Base-by-base conservation (phyloP, 805 yeast genomes). In the Candida taoyuanica region DNA sequence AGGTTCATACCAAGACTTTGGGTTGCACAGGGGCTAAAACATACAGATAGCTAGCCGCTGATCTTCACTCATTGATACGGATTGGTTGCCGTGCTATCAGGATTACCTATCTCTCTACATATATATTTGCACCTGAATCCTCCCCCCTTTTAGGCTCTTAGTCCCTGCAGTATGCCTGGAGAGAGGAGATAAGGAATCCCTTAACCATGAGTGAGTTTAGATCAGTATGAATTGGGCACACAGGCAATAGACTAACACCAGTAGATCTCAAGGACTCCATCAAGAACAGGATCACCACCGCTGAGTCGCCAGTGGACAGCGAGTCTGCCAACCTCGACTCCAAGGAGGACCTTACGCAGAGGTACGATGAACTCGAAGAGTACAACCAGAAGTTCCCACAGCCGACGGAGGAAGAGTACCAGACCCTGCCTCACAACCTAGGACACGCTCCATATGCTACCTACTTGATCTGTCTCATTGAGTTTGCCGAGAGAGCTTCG, bases 401-500 rank as follows among this genome's bases (percentile, higher is more conserved):
- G 34, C 56, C 84, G 42, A 78, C 84, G 19, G 73, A 62, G 2
- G 74, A 72, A 42, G 70, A 68, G 39, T 57, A 53, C 26, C 33
- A 41, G 3, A 54, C 52, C 2, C 58, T 60, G 33, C 59, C 66
- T 40, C 59, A 63, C 42, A 50, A 66, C 9, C 53, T 67, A 16
- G 82, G 79, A 26, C 54, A 63, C 21, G 72, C 78, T 35, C 73
- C 77, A 12, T 62, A 62, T 39, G 64, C 67, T 21, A 59, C 71
- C 27, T 76, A 75, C 59, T 59, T 76, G 37, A 70, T 79, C 41
- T 76, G 74, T 45, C 38, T 84, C 31, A 85, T 85, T 29, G 94
- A 85, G 64, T 74, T 85, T 45, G 75, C 89, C 33, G 95, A 85
- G 62, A 74, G 95, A 49, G 84, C 85, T 58, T 73, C 91, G 11